These are phyloP conservation scores for Beauveria brongniartii DNA, from an alignment of 2,329 filamentous ascomycete genomes.

Conservation along the genomic window DNA sequence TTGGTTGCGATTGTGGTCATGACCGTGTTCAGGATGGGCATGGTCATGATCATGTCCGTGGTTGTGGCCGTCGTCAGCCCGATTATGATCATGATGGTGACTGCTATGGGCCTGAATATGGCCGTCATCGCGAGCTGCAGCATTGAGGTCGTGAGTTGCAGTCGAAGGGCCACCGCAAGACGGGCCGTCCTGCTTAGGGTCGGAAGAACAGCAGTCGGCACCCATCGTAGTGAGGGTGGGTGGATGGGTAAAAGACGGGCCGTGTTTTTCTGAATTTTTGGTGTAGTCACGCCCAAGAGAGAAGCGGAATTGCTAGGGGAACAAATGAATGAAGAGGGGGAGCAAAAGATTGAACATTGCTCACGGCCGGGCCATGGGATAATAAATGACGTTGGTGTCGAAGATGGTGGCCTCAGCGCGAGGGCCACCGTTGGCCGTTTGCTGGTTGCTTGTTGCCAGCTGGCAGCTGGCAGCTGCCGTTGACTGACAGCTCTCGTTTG, in stretches of 20 bases:
- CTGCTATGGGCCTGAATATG: background rate
- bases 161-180: conserved; percentile 3
- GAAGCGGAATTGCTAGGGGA: background rate
- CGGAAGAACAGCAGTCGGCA: conserved; percentile 11
- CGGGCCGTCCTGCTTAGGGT: background rate
- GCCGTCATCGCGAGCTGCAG: background rate
- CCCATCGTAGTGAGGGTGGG: conserved; percentile 8
- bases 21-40: background rate
- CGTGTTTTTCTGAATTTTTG: too few species aligned
- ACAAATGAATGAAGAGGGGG: background rate
- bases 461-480: background rate
- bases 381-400: background rate
- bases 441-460: background rate
- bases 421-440: background rate
- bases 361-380: background rate
- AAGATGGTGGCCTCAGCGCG: background rate
- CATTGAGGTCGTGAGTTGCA: background rate
- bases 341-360: background rate
- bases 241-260: background rate
- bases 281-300: too few species aligned
- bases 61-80: background rate
- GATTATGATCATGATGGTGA: background rate
- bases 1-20: background rate
- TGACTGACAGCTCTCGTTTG: background rate
- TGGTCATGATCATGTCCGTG: background rate